These are phyloP conservation scores for Kernera saxatilis DNA, from an alignment of 345 rosid genomes.

Conservation along the genomic window DNA sequence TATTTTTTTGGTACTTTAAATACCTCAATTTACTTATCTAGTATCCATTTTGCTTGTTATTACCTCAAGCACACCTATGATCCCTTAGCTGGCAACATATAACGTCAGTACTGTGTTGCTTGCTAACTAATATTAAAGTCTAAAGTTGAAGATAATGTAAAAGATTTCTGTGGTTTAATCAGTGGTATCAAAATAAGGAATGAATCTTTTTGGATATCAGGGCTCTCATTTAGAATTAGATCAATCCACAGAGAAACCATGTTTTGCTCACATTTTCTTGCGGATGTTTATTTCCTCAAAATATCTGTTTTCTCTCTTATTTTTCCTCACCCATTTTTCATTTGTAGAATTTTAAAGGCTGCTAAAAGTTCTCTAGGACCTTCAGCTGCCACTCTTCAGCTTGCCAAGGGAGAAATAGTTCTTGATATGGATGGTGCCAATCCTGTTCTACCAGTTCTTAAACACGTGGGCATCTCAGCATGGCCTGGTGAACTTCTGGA, in stretches of 20 bases:
- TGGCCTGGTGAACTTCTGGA: conserved; percentile 76
- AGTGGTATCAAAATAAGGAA: conserved; percentile 1
- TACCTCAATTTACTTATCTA: background rate
- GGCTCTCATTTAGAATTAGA: conserved; percentile 6
- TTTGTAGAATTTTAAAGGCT: conserved; percentile 58
- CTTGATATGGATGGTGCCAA: conserved; percentile 82
- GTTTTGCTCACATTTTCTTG: background rate
- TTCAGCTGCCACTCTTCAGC: conserved; percentile 55
- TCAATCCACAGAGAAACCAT: background rate
- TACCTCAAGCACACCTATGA: background rate
- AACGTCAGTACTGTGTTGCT: background rate
- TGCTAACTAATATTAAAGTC: background rate
- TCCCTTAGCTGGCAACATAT: conserved; percentile 1
- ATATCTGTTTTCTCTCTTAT: background rate
- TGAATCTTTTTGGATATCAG: background rate
- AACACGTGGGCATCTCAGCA: conserved; percentile 88
- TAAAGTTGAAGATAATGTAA: background rate
- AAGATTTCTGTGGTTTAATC: background rate
- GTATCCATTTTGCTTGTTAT: background rate
- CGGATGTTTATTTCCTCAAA: background rate
- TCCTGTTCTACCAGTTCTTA: conserved; percentile 86
- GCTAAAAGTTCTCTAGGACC: conserved; percentile 51
- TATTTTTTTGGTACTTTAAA: conserved; percentile 4
- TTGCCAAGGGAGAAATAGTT: conserved; percentile 78
- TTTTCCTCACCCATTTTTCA: background rate